A percentile compares a stretch with the other conserved stretches of the same genome.
Evolutionary conservation across 2,329 filamentous ascomycete genomes (phyloP).

Genomic region (Venturia effusa): DNA sequence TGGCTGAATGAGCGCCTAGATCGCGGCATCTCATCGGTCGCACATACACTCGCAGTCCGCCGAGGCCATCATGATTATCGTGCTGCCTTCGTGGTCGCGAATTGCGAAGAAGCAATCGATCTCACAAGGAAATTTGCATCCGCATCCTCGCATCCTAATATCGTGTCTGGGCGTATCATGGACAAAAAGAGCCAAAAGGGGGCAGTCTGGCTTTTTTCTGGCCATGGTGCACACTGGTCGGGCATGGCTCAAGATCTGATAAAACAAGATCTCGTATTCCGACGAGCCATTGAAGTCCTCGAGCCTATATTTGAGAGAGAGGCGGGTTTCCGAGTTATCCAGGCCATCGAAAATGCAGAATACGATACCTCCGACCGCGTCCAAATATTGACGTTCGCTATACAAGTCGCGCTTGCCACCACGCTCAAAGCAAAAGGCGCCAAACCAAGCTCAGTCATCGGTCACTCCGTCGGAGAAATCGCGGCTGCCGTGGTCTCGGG

Average conservation of each 20-base stretch:
- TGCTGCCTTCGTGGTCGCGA: background rate
- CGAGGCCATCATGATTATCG: background rate
- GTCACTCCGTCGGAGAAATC: background rate
- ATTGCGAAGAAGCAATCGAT: background rate
- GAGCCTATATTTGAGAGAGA: background rate
- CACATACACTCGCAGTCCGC: background rate
- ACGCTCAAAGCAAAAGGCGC: background rate
- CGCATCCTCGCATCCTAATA: background rate
- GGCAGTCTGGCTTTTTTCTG: background rate
- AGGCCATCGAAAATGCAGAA: background rate
- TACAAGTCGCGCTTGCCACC: background rate
- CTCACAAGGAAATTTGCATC: background rate
- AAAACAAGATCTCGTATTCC: background rate
- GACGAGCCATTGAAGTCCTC: background rate
- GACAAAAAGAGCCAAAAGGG: background rate
- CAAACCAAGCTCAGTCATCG: background rate
- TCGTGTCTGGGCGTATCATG: background rate
- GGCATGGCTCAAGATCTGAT: background rate
- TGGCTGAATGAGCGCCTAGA: background rate
- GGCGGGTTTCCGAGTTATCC: background rate
- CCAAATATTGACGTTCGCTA: background rate
- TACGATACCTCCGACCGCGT: background rate
- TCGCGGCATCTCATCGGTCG: background rate
- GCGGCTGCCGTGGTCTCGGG: background rate
- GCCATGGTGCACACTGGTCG: background rate